These are phyloP conservation scores for Periglandula ipomoeae DNA, from an alignment of 2,329 filamentous ascomycete genomes.

Conservation along the genomic window DNA sequence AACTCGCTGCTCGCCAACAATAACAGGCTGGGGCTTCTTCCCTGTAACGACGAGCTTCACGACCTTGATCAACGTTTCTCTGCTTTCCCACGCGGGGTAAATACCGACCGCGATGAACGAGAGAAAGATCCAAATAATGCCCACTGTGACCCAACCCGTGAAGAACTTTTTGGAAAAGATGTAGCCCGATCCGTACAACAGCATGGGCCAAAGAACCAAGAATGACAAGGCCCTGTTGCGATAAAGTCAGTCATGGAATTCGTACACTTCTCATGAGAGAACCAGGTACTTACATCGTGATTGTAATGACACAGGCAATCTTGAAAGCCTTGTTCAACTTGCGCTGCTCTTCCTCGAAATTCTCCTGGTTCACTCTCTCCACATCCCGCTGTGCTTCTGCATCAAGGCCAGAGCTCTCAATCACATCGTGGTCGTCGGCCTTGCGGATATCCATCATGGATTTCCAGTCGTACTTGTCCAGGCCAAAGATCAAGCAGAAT, in stretches of 20 bases:
- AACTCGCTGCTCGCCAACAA: conserved; percentile 2
- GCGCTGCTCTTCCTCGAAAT: conserved; percentile 35
- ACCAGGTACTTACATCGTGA: conserved; percentile 18
- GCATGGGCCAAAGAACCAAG: conserved; percentile 83
- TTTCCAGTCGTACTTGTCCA: conserved; percentile 75
- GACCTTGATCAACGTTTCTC: conserved; percentile 40
- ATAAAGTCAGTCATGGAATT: not conserved
- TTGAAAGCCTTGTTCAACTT: conserved; percentile 45
- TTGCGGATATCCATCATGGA: conserved; percentile 73
- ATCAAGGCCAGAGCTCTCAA: conserved; percentile 46
- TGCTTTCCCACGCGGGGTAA: conserved; percentile 73
- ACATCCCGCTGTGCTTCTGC: conserved; percentile 16
- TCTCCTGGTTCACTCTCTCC: conserved; percentile 15
- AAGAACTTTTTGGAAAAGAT: conserved; percentile 54
- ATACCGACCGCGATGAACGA: conserved; percentile 65
- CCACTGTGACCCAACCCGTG: conserved; percentile 62
- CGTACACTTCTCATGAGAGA: not conserved
- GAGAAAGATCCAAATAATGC: conserved; percentile 65
- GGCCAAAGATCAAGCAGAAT: conserved; percentile 51
- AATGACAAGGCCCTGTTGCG: conserved; percentile 50
- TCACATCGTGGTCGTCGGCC: conserved; percentile 68
- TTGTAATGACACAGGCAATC: conserved; percentile 29
- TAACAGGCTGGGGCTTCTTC: conserved; percentile 1
- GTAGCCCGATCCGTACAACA: conserved; percentile 76
- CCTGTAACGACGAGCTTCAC: conserved; percentile 12